These are phyloP conservation scores for Zizania latifolia DNA, from an alignment of 176 grass and related monocot genomes.

Conservation along the genomic window DNA sequence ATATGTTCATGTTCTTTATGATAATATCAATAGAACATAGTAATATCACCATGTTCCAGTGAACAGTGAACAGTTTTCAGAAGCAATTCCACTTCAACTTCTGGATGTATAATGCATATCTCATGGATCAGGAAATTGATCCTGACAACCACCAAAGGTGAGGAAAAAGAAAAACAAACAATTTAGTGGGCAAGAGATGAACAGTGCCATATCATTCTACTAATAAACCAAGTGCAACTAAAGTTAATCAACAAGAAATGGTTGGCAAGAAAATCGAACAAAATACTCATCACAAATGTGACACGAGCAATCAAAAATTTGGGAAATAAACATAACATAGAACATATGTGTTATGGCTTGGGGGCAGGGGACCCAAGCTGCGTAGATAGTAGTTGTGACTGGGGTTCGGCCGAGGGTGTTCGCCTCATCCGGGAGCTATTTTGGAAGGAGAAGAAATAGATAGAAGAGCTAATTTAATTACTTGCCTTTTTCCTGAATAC, in stretches of 20 bases:
- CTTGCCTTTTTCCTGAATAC: no score
- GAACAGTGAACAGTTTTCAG: constrained; percentile 32
- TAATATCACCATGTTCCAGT: constrained; percentile 49
- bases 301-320: background rate
- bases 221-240: background rate
- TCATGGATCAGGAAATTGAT: constrained; percentile 32
- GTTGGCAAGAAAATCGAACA: background rate
- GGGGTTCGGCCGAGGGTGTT: no score
- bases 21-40: constrained; percentile 12
- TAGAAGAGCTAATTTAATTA: no score
- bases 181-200: background rate
- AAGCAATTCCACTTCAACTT: constrained; percentile 48
- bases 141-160: constrained; percentile 15
- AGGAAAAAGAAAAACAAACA: background rate
- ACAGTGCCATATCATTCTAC: background rate
- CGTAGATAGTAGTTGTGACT: no score
- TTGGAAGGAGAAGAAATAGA: no score
- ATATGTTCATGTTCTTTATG: constrained; percentile 48
- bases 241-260: background rate
- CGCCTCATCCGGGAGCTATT: no score
- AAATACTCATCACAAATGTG: background rate
- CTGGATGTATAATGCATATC: constrained; percentile 11
- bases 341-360: no score
- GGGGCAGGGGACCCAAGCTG: no score
- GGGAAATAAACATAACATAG: constrained; percentile 7